Conservation (phyloP, 768 basidiomycete species). For the Mycena amicta region DNA sequence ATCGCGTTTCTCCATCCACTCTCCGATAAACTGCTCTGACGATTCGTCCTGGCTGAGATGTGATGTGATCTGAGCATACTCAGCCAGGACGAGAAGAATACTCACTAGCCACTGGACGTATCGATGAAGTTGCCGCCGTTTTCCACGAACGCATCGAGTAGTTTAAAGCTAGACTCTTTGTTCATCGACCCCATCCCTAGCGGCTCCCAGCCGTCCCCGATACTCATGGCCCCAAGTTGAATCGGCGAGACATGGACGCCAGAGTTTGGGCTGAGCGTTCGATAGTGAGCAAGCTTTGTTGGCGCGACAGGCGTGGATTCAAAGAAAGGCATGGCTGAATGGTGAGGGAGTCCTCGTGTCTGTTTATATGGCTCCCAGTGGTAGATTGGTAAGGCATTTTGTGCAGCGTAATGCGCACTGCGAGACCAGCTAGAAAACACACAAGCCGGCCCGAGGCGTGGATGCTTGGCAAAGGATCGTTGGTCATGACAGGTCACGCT, state of each 20-base stretch:
- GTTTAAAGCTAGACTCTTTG: constrained; percentile 18
- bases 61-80: too few relatives aligned
- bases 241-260: constrained; percentile 43
- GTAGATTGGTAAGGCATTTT: too few relatives aligned
- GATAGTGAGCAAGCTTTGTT: background rate
- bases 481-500: too few relatives aligned
- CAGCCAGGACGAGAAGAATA: too few relatives aligned
- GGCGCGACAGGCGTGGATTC: background rate
- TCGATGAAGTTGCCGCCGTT: constrained; percentile 14
- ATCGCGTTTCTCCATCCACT: constrained; percentile 18
- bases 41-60: background rate
- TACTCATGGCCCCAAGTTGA: constrained; percentile 40
- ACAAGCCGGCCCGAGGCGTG: too few relatives aligned
- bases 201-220: constrained; percentile 36
- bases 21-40: background rate
- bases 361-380: too few relatives aligned
- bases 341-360: background rate
- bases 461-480: too few relatives aligned
- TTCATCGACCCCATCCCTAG: constrained; percentile 32
- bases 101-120: background rate
- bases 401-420: too few relatives aligned
- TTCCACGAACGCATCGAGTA: constrained; percentile 16
- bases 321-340: background rate
- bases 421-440: too few relatives aligned
- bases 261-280: constrained; percentile 35